These are phyloP conservation scores for Mariannaea sp. DNA, from an alignment of 2,329 filamentous ascomycete genomes.

Conservation along the genomic window DNA sequence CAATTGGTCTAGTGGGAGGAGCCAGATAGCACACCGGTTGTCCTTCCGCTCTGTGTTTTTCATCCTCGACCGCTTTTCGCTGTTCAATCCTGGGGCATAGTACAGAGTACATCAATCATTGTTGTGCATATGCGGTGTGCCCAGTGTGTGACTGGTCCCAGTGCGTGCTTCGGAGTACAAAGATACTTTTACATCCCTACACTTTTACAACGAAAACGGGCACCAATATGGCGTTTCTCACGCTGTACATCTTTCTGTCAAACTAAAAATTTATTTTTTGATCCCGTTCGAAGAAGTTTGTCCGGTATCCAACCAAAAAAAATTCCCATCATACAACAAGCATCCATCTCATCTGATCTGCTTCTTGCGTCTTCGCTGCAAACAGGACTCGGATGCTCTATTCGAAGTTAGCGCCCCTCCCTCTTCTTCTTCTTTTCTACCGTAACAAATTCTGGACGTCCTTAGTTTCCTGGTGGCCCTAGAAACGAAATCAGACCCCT, in stretches of 20 bases:
- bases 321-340: background rate
- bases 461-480: too few relatives aligned
- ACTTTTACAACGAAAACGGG: conserved; percentile 13
- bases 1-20: conserved; percentile 19
- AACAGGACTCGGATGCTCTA: conserved; percentile 2
- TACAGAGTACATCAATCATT: too few relatives aligned
- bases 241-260: background rate
- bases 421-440: too few relatives aligned
- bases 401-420: background rate
- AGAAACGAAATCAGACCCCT: background rate
- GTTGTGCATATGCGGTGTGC: conserved; percentile 3
- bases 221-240: background rate
- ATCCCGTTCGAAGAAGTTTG: background rate
- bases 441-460: too few relatives aligned
- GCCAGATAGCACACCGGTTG: conserved; percentile 13
- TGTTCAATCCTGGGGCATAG: too few relatives aligned
- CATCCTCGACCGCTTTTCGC: conserved; percentile 25
- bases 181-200: too few relatives aligned
- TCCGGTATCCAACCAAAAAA: background rate
- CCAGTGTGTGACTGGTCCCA: too few relatives aligned
- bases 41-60: background rate
- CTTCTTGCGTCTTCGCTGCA: background rate
- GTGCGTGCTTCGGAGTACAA: too few relatives aligned
- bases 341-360: conserved; percentile 14
- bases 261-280: background rate